Conservation (phyloP, 2,329 filamentous ascomycete species). For the Talaromyces sp. region DNA sequence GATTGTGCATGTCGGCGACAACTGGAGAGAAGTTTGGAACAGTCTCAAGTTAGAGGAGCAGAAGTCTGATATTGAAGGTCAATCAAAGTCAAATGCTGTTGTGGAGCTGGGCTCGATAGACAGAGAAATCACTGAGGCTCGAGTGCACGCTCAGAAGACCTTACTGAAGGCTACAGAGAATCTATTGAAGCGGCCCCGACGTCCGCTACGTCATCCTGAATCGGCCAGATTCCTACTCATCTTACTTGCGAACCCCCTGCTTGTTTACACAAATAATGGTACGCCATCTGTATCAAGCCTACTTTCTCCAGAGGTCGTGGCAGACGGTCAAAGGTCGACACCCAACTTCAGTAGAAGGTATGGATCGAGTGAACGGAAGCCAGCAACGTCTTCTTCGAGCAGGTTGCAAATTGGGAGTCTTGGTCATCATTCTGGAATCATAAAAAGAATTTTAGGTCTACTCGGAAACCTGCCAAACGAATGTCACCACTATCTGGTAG, state of each 20-base stretch:
- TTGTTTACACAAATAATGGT: slow-evolving; percentile 47
- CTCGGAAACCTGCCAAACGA: slow-evolving; percentile 70
- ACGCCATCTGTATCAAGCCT: slow-evolving; percentile 14
- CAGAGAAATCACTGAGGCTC: slow-evolving; percentile 56
- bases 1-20: slow-evolving; percentile 63
- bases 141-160: slow-evolving; percentile 64
- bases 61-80: slow-evolving; percentile 29
- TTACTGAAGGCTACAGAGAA: slow-evolving; percentile 75
- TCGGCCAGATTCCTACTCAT: slow-evolving; percentile 76
- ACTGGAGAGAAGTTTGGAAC: slow-evolving; percentile 60
- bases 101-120: slow-evolving; percentile 48
- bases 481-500: slow-evolving; percentile 71
- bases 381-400: slow-evolving; percentile 21
- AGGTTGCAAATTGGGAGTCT: slow-evolving; percentile 39
- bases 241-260: slow-evolving; percentile 71
- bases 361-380: slow-evolving; percentile 22
- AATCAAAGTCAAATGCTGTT: slow-evolving; percentile 26
- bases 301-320: slow-evolving; percentile 11
- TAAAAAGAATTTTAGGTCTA: slow-evolving; percentile 79
- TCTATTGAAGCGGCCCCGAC: slow-evolving; percentile 73
- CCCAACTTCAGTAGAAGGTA: slow-evolving; percentile 17
- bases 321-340: slow-evolving; percentile 1
- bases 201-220: slow-evolving; percentile 62
- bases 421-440: slow-evolving; percentile 73
- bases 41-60: slow-evolving; percentile 35